Percentiles rank a stretch among this genome's conserved stretches.
Evolutionary conservation across 345 rosid species (phyloP).

Genomic region (Hibiscus syriacus): DNA sequence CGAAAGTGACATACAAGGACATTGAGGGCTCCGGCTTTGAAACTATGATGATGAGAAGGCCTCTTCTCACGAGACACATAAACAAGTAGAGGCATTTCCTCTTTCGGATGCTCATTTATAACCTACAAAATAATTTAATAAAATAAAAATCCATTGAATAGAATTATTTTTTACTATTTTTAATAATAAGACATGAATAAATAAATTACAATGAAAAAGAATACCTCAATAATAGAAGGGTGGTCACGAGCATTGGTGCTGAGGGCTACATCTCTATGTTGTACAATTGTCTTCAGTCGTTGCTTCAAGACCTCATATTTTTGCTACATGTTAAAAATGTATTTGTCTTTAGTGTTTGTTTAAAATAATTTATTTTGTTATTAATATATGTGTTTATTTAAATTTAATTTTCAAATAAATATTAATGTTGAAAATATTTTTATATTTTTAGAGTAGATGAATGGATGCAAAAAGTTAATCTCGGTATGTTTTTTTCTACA

Average conservation of each 20-base stretch:
- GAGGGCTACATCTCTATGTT: not conserved
- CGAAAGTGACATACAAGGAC: conserved; percentile 28
- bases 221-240: not conserved
- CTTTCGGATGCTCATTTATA: not conserved
- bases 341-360: too few relatives aligned
- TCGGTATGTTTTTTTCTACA: too few relatives aligned
- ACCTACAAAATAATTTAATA: not conserved
- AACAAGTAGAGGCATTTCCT: conserved; percentile 6
- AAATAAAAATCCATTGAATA: not conserved
- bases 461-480: too few relatives aligned
- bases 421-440: too few relatives aligned
- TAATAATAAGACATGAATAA: too few relatives aligned
- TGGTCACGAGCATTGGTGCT: not conserved
- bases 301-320: not conserved
- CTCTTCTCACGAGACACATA: conserved; percentile 45
- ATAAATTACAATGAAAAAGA: not conserved
- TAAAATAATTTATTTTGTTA: too few relatives aligned
- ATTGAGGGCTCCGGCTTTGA: conserved; percentile 54
- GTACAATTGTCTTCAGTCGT: not conserved
- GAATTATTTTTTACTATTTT: too few relatives aligned
- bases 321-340: too few relatives aligned
- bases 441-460: too few relatives aligned
- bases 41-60: conserved; percentile 28
- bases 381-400: too few relatives aligned
- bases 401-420: too few relatives aligned